phyloP scores from a whole-genome alignment of 2,329 filamentous ascomycete genomes.

The Ophiognomonia clavigignenti-juglandacearum region DNA sequence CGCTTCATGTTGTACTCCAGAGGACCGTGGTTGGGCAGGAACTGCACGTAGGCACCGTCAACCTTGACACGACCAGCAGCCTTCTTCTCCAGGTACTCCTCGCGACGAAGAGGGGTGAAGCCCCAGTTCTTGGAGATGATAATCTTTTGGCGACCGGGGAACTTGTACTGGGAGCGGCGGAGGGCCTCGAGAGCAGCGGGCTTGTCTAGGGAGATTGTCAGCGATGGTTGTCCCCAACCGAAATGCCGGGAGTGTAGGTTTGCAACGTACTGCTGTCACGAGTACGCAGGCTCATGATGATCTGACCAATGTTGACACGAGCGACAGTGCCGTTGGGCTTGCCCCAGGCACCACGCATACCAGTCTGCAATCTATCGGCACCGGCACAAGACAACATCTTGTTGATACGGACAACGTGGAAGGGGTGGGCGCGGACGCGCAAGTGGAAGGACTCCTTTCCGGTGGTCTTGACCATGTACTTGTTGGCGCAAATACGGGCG shows the following conservation, averaged over 20 bases:
- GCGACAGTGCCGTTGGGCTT: constrained; percentile 99
- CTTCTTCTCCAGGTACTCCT: constrained; percentile 97
- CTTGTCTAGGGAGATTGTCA: constrained; percentile 57
- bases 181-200: constrained; percentile 95
- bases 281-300: constrained; percentile 94
- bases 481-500: constrained; percentile 99
- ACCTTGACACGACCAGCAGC: constrained; percentile 89
- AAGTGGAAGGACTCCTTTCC: constrained; percentile 74
- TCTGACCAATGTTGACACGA: constrained; percentile 99
- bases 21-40: constrained; percentile 89
- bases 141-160: constrained; percentile 99
- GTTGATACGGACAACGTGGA: constrained; percentile 99
- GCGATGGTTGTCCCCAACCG: background rate
- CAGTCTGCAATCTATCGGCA: constrained; percentile 99
- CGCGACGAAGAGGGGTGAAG: constrained; percentile 96
- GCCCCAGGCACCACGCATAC: constrained; percentile 99
- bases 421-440: constrained; percentile 87
- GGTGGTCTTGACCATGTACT: constrained; percentile 73
- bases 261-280: constrained; percentile 76
- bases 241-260: background rate
- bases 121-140: constrained; percentile 99
- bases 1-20: constrained; percentile 83
- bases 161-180: constrained; percentile 99
- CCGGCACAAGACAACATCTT: constrained; percentile 99
- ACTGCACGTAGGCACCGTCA: constrained; percentile 99